These are phyloP conservation scores for Lactarius deliciosus DNA, from an alignment of 768 basidiomycete species.

Conservation along the genomic window DNA sequence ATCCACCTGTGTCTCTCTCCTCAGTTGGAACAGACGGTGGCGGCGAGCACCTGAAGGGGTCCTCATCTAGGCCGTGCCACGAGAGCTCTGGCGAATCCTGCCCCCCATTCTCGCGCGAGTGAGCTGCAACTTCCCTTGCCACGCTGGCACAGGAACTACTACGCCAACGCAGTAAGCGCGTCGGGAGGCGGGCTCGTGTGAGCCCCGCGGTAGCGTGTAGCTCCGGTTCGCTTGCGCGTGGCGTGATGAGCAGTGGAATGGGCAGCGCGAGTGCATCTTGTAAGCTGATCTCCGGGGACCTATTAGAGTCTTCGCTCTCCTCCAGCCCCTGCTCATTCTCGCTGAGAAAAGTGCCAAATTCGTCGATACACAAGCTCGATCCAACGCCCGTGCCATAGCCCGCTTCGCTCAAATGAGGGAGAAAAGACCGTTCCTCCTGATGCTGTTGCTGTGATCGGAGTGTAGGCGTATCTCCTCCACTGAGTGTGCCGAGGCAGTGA, in stretches of 20 bases:
- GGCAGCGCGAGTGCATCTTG: conserved; percentile 28
- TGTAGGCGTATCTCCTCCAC: neutral
- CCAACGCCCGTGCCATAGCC: conserved; percentile 11
- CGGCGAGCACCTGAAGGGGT: conserved; percentile 27
- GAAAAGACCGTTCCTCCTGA: conserved; percentile 15
- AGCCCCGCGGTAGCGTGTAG: neutral
- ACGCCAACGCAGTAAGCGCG: conserved; percentile 22
- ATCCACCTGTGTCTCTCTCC: neutral
- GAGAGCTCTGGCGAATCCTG: conserved; percentile 19
- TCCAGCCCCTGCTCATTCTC: conserved; percentile 10
- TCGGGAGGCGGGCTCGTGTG: conserved; percentile 10
- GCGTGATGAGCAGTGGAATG: conserved; percentile 27
- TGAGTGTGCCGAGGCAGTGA: conserved; percentile 10
- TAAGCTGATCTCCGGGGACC: conserved; percentile 20
- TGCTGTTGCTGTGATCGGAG: neutral
- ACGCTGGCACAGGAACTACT: neutral
- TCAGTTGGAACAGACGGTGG: conserved; percentile 15
- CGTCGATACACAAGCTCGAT: conserved; percentile 17
- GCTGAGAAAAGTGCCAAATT: conserved; percentile 27
- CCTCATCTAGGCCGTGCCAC: conserved; percentile 27
- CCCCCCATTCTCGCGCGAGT: neutral
- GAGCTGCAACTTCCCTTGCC: neutral
- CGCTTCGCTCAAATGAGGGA: conserved; percentile 21
- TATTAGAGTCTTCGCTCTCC: neutral
- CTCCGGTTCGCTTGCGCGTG: conserved; percentile 13